Conservation (phyloP, 192 early-diverging fungal species). For the Entomortierella parvispora region DNA sequence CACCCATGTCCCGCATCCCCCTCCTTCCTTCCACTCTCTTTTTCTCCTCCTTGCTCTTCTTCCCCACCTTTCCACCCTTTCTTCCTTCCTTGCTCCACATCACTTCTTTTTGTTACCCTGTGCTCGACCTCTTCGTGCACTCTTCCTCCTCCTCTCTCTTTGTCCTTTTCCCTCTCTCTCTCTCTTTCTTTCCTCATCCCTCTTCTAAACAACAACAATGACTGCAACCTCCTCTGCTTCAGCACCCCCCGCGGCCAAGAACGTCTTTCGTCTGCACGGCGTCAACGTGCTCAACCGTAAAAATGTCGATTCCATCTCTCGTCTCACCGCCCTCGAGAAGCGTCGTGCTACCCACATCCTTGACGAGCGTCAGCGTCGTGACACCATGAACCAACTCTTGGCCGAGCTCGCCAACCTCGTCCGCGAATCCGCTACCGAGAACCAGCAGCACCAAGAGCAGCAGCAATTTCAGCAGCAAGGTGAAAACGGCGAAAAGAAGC, state of each 20-base stretch:
- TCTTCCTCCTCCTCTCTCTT: slow-evolving; percentile 1
- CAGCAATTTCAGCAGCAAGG: slow-evolving; percentile 3
- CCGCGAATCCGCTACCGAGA: slow-evolving; percentile 29
- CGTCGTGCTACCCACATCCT: slow-evolving; percentile 43
- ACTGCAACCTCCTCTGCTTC: slow-evolving; percentile 6
- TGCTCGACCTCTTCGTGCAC: not conserved
- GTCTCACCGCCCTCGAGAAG: slow-evolving; percentile 40
- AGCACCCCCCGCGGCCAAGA: slow-evolving; percentile 17
- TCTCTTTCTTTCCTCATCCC: not conserved
- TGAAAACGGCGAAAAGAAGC: slow-evolving; percentile 39
- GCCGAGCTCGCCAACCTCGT: slow-evolving; percentile 35
- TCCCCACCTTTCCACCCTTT: not conserved
- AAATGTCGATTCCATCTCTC: slow-evolving; percentile 48
- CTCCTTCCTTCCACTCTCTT: not conserved
- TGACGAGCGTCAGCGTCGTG: slow-evolving; percentile 46
- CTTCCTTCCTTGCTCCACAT: not conserved
- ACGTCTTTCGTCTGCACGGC: slow-evolving; percentile 43
- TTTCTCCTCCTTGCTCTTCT: not conserved
- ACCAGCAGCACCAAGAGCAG: slow-evolving; percentile 16
- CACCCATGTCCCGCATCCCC: not conserved
- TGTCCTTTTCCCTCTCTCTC: not conserved
- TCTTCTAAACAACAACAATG: not conserved
- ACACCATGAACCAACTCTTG: slow-evolving; percentile 51
- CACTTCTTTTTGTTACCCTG: not conserved
- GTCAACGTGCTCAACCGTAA: slow-evolving; percentile 50